Percentiles rank a stretch among this genome's conserved stretches.
Conservation (phyloP, 805 yeast genomes). For the Yamadazyma olivae region DNA sequence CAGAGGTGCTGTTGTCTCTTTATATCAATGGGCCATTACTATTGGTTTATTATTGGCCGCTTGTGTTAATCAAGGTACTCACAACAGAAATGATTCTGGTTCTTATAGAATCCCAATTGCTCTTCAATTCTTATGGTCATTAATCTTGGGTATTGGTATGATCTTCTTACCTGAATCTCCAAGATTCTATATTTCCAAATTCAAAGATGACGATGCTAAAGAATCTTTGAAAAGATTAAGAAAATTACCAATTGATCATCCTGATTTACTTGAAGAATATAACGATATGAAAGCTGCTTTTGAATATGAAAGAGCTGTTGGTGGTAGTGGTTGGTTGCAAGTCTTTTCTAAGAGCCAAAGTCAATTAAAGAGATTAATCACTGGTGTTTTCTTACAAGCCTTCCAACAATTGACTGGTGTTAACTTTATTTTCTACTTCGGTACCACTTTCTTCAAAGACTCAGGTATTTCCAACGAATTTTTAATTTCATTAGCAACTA, state of each 20-base stretch:
- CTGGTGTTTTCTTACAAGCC: slow-evolving; percentile 71
- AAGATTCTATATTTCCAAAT: slow-evolving; percentile 33
- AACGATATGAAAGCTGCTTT: slow-evolving; percentile 74
- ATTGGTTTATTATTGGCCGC: slow-evolving; percentile 39
- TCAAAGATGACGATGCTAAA: slow-evolving; percentile 26
- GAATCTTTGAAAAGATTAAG: slow-evolving; percentile 31
- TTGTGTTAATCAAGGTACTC: slow-evolving; percentile 35
- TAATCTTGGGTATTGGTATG: slow-evolving; percentile 33
- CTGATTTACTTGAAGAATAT: slow-evolving; percentile 66
- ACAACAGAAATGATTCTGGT: slow-evolving; percentile 32
- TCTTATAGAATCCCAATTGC: slow-evolving; percentile 43
- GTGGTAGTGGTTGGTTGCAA: slow-evolving; percentile 47
- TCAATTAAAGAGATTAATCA: slow-evolving; percentile 44
- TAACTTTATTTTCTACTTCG: slow-evolving; percentile 87
- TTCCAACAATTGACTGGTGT: slow-evolving; percentile 90
- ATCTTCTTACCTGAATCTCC: slow-evolving; percentile 38
- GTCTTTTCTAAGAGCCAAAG: slow-evolving; percentile 60
- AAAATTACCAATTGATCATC: slow-evolving; percentile 61
- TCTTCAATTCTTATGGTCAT: slow-evolving; percentile 37
- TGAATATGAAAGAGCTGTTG: slow-evolving; percentile 64
- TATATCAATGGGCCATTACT: slow-evolving; percentile 41
- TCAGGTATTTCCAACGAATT: slow-evolving; percentile 57
- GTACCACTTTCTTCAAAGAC: slow-evolving; percentile 72
- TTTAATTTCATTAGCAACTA: slow-evolving; percentile 41
- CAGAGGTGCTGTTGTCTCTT: slow-evolving; percentile 43